Evolutionary conservation across 1,284 basidiomycete genomes (phyloP), one percentile per base, ranked within the genome.

Genomic region (Cerioporus squamosus): DNA sequence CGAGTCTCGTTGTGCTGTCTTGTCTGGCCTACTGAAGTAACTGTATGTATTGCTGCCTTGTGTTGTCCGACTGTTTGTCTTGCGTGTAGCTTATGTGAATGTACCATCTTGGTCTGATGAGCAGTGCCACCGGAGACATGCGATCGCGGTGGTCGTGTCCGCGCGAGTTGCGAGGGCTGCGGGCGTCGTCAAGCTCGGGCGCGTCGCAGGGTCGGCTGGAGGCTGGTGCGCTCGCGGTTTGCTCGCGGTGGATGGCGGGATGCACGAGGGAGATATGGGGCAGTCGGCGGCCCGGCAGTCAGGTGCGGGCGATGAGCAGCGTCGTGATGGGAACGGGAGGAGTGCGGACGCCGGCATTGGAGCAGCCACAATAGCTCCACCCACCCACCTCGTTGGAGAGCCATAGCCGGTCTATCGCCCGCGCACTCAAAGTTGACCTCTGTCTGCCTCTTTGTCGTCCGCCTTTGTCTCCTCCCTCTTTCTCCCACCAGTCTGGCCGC

Each of bases 281-380:
- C 29, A 33, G 26, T 33, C 10, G 31, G 33, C 31, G 10, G 31
- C 2, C 29, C 10, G 29, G 10, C 10, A 29, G 29, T 29, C 29
- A 26, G 33, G 47, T 39, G 23, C 48, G n/a, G 52, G 42, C 17
- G 49, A 18, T 38, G 23, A 15, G 52, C 18, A 10, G 44, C 17
- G 63, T 64, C 57, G 20, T 36, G 63, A 64, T 64, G 63, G 57
- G 36, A 52, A 64, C 63, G 51, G 53, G 20, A 33, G 45, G 49
- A 2, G 22, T 31, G 20, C 42, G 40, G 38, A 15, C 29, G 29
- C 29, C 29, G 29, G 29, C 29, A 29, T 29, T 6, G 46, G 18
- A 44, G 46, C 20, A 36, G 36, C 54, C 54, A 64, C 57, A 60
- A 64, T 62, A 60, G 63, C 50, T 44, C 44, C 57, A 44, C 44